Base-by-base conservation (phyloP, 805 yeast genomes). In the Komagataella kurtzmanii region DNA sequence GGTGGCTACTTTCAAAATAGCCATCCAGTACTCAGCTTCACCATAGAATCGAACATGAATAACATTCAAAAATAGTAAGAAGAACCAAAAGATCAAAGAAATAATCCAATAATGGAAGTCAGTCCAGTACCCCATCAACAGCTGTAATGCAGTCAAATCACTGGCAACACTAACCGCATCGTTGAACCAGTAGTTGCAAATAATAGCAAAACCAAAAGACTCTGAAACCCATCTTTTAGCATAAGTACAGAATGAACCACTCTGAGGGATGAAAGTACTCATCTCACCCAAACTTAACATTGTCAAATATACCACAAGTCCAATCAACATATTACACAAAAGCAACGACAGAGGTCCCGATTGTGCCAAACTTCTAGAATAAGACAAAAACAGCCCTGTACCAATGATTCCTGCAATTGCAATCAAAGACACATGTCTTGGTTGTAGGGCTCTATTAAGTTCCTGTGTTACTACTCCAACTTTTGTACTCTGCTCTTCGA, bases 11-110 rank as follows among this genome's bases (percentile, higher is more conserved):
- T 85, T 86, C 58, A 84, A 72, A 53, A 76, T 55, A 51, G 87
- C 82, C 60, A 85, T 81, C 61, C 78, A 73, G 54, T 85, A 75
- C 60, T 80, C 85, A 24, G 80, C 79, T 61, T 78, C 83, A 46
- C 83, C 85, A 54, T 76, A 78, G 54, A 80, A 80, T 48, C 65
- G 68, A n/a, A 79, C 76, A 54, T 81, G 82, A 55, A 75, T 71
- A 36, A 75, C 64, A 61, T 76, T 76, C 19, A 62, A 58, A 6
- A 61, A 59, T 19, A 79, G 60, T 2, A 80, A 64, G 48, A 75
- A 65, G 14, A 70, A 67, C 80, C 83, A 79, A 57, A 80, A 75
- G 30, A 80, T 69, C 48, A 77, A 62, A 17, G 80, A 73, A 3
- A 74, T 68, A 47, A 72, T 72, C 74, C 79, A 80, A 52, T 61